Evolutionary conservation across 2,329 filamentous ascomycete species (phyloP), one percentile per base, ranked within the genome.

Genomic region (Tolypocladium ovalisporum): DNA sequence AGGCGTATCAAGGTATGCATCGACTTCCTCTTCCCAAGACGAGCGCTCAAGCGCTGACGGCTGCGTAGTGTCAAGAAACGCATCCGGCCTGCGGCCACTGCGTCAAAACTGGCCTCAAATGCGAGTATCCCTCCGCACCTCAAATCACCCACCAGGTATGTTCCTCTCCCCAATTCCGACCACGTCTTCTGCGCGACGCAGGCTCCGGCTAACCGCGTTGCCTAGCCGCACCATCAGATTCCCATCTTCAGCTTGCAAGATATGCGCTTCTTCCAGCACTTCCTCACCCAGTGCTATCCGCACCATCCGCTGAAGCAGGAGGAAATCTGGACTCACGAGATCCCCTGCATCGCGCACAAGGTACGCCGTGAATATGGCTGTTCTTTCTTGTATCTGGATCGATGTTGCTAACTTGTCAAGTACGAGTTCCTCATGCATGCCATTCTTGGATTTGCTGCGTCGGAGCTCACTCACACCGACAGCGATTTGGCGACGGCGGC

Each of bases 391-490:
- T 7, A 13, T 35, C 47, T 22, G 19, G 12, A 19, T 24, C 9
- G 24, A 37, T 8, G 22, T 47, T 27, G 53, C 62, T 61, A 55
- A 66, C 42, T 35, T 35, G 27, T 56, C 27, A 58, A 85, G 79
- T 79, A 86, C 62, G 82, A 86, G 57, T 87, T 83, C 59, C 75
- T 88, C 12, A 87, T 89, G 80, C 86, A 89, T 66, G 83, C 85
- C 5, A 84, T 89, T 54, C 77, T 88, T 0, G 85, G 84, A 15
- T 78, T 87, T 59, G 78, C 86, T 1, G 87, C 86, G 36, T 88
- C 85, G 0, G 83, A 88, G 61, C 76, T 89, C 5, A 77, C 79
- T 62, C 70, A 71, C 4, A 68, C 73, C 63, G 70, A 72, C 4
- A 68, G 76, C 1, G 76, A 75, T 59, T 76, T 88, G 22, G 69